Percentiles rank a stretch among this genome's conserved stretches.
Conservation (phyloP, 2,329 filamentous ascomycete genomes). For the Ophiostoma angusticollis region DNA sequence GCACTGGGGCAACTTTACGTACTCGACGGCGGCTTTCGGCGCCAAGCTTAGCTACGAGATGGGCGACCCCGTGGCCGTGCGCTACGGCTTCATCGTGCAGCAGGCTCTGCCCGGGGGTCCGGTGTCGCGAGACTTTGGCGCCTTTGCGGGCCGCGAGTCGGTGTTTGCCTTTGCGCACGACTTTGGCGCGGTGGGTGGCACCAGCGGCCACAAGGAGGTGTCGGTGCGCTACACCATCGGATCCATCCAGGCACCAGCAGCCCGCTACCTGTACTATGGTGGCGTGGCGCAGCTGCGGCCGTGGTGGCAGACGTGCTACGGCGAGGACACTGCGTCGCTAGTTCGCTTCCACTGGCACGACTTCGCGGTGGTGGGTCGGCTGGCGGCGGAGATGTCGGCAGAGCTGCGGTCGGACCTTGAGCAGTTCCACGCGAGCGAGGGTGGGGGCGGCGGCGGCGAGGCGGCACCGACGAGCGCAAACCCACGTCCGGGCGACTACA, state of each 20-base stretch:
- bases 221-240: conserved; percentile 63
- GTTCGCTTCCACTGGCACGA: conserved; percentile 66
- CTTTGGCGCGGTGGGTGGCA: conserved; percentile 26
- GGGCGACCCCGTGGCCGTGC: conserved; percentile 49
- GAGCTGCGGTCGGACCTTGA: background rate
- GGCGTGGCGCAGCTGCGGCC: conserved; percentile 69
- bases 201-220: conserved; percentile 21
- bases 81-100: conserved; percentile 52
- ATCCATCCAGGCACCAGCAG: conserved; percentile 64
- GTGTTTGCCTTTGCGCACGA: conserved; percentile 67
- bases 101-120: conserved; percentile 51
- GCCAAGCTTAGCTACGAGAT: conserved; percentile 32
- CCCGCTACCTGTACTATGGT: conserved; percentile 64
- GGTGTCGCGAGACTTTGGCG: conserved; percentile 53
- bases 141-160: conserved; percentile 65
- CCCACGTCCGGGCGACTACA: conserved; percentile 2
- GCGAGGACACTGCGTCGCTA: conserved; percentile 43
- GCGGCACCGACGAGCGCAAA: background rate
- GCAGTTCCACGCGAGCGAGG: background rate
- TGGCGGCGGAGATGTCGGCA: conserved; percentile 1
- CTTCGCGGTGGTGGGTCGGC: conserved; percentile 38
- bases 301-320: conserved; percentile 67
- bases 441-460: background rate
- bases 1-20: conserved; percentile 29
- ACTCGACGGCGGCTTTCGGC: conserved; percentile 11